phyloP scores from a whole-genome alignment of 257 asterid genomes.

The Solanum piurae region DNA sequence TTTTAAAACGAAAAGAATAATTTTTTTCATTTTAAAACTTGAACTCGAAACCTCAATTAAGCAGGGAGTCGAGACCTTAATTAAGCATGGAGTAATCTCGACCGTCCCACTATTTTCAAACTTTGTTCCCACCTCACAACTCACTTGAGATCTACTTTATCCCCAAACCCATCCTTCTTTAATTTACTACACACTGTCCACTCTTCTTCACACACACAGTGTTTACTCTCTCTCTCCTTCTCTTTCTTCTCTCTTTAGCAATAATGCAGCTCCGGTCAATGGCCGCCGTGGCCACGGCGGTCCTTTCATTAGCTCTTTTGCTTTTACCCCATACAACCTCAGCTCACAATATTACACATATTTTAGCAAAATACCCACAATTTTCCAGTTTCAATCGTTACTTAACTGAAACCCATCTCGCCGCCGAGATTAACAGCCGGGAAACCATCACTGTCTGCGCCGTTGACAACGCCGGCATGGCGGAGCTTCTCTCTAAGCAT shows the following conservation, averaged over 20 bases:
- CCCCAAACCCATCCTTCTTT: neutral
- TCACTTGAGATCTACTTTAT: neutral
- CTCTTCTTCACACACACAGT: neutral
- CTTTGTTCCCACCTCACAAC: neutral
- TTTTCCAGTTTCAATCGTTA: conserved; percentile 12
- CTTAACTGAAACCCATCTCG: conserved; percentile 48
- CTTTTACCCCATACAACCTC: conserved; percentile 15
- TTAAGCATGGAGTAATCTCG: neutral
- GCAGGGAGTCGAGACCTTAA: rapidly evolving
- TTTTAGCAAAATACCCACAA: conserved; percentile 29
- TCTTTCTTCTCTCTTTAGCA: neutral
- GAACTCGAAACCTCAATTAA: rapidly evolving
- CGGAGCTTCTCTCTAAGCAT: conserved; percentile 38
- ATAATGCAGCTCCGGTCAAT: conserved; percentile 39
- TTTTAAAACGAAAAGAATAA: too few relatives aligned
- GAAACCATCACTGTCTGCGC: conserved; percentile 26
- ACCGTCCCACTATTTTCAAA: neutral
- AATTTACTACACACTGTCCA: neutral
- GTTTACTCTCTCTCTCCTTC: neutral
- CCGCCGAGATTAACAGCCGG: conserved; percentile 46
- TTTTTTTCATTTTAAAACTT: rapidly evolving
- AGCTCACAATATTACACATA: conserved; percentile 55
- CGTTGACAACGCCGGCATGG: conserved; percentile 42
- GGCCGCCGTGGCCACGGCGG: conserved; percentile 20
- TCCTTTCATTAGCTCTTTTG: conserved; percentile 6